These are phyloP conservation scores for Cladosporium sp. DNA, from an alignment of 2,329 filamentous ascomycete genomes.

Conservation along the genomic window DNA sequence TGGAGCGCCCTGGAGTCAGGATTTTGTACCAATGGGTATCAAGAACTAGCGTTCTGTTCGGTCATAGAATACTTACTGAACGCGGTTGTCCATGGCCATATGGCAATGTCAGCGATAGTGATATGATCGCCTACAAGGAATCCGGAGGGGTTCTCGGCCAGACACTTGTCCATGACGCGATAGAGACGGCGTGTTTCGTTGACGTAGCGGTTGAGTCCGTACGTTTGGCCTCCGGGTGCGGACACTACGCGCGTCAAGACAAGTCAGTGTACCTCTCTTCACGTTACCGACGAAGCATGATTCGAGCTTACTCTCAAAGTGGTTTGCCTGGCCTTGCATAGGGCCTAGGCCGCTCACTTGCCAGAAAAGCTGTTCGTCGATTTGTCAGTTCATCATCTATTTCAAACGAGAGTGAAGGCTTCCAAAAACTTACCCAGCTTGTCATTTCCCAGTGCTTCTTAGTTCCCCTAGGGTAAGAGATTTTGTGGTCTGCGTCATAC, in stretches of 20 bases:
- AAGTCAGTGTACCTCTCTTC: constrained; percentile 4
- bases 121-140: constrained; percentile 60
- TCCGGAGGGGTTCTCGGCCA: constrained; percentile 47
- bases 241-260: constrained; percentile 42
- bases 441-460: constrained; percentile 70
- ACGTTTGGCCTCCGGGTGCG: constrained; percentile 75
- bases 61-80: not conserved
- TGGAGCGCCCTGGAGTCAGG: not conserved
- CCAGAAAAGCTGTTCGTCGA: constrained; percentile 47
- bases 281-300: too few relatives aligned
- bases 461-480: constrained; percentile 69
- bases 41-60: not conserved
- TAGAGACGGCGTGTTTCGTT: constrained; percentile 84
- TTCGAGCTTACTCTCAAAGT: constrained; percentile 65
- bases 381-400: not conserved
- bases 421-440: constrained; percentile 59
- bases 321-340: constrained; percentile 65
- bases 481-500: constrained; percentile 71
- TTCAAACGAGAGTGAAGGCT: constrained; percentile 40
- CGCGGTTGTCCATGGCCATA: constrained; percentile 70
- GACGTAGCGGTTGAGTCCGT: constrained; percentile 74
- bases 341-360: constrained; percentile 38
- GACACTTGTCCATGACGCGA: constrained; percentile 67
- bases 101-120: constrained; percentile 72
- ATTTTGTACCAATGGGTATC: too few relatives aligned